These are phyloP conservation scores for Populus tomentosa DNA, from an alignment of 441 rosid species.

Conservation along the genomic window DNA sequence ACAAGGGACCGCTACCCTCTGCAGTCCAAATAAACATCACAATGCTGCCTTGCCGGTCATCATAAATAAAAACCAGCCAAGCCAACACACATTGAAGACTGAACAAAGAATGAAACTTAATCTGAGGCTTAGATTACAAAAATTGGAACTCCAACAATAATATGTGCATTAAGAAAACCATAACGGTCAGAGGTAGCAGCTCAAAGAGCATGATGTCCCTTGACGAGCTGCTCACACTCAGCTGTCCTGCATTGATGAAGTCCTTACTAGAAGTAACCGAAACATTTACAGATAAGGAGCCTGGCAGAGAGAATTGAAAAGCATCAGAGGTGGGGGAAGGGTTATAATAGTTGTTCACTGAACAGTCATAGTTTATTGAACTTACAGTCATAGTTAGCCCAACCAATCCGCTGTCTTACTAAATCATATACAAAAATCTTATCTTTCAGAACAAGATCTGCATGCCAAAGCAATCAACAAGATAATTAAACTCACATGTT, in stretches of 20 bases:
- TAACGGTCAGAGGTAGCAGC: slow-evolving; percentile 32
- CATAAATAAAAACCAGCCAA: slow-evolving; percentile 26
- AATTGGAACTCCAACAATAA: slow-evolving; percentile 27
- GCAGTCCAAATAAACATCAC: slow-evolving; percentile 4
- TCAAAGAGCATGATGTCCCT: slow-evolving; percentile 39
- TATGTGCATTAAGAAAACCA: slow-evolving; percentile 37
- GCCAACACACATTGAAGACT: slow-evolving; percentile 10
- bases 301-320: slow-evolving; percentile 26
- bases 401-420: slow-evolving; percentile 82
- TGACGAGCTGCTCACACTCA: slow-evolving; percentile 45
- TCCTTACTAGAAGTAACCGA: slow-evolving; percentile 67
- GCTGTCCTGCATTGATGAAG: slow-evolving; percentile 73
- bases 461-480: slow-evolving; percentile 18
- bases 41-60: slow-evolving; percentile 22
- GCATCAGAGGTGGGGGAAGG: background rate
- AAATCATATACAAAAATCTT: slow-evolving; percentile 87
- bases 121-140: slow-evolving; percentile 28
- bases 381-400: slow-evolving; percentile 94
- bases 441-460: slow-evolving; percentile 93
- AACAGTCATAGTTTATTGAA: background rate
- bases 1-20: slow-evolving; percentile 9
- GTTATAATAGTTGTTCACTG: background rate
- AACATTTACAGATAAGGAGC: slow-evolving; percentile 77
- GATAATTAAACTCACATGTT: background rate
- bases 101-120: slow-evolving; percentile 27